A percentile compares a stretch with the other conserved stretches of the same genome.
These are phyloP conservation scores for Termitomyces sp. DNA, from an alignment of 768 basidiomycete genomes.

Conservation along the genomic window DNA sequence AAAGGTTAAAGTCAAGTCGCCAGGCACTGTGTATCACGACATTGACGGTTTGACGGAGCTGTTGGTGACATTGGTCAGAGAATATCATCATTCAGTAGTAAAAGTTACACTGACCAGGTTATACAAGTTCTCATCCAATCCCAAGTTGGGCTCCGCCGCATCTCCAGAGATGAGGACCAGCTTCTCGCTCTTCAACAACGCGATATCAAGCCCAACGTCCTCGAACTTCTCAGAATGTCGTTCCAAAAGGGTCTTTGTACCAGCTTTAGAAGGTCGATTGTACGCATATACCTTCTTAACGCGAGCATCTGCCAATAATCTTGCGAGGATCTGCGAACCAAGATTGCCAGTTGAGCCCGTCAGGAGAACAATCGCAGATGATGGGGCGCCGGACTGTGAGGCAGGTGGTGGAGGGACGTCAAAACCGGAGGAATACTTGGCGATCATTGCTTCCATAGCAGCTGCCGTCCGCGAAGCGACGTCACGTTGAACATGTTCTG, in stretches of 20 bases:
- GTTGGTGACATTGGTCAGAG: background rate
- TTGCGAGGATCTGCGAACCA: slow-evolving; percentile 23
- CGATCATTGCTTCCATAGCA: slow-evolving; percentile 34
- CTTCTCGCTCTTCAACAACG: slow-evolving; percentile 13
- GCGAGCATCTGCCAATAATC: slow-evolving; percentile 26
- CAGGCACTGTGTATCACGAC: slow-evolving; percentile 37
- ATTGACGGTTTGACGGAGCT: slow-evolving; percentile 28
- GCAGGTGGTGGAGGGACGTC: background rate
- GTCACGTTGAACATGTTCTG: background rate
- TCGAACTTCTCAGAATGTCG: slow-evolving; percentile 19
- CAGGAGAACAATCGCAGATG: slow-evolving; percentile 17
- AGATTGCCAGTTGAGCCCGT: slow-evolving; percentile 29
- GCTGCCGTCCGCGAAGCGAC: background rate
- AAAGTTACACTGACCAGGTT: background rate
- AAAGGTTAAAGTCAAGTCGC: slow-evolving; percentile 41
- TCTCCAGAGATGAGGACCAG: slow-evolving; percentile 20
- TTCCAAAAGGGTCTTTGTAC: slow-evolving; percentile 6
- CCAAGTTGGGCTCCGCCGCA: slow-evolving; percentile 10
- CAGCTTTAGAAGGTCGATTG: slow-evolving; percentile 12
- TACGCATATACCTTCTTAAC: slow-evolving; percentile 42
- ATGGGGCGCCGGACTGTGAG: background rate
- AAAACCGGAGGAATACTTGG: slow-evolving; percentile 30
- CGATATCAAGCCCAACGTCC: slow-evolving; percentile 17
- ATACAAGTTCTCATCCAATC: slow-evolving; percentile 12
- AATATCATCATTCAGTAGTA: no score